Percentiles rank a stretch among this genome's conserved stretches.
These are phyloP conservation scores for Alternaria dauci DNA, from an alignment of 2,329 filamentous ascomycete species.

Conservation along the genomic window DNA sequence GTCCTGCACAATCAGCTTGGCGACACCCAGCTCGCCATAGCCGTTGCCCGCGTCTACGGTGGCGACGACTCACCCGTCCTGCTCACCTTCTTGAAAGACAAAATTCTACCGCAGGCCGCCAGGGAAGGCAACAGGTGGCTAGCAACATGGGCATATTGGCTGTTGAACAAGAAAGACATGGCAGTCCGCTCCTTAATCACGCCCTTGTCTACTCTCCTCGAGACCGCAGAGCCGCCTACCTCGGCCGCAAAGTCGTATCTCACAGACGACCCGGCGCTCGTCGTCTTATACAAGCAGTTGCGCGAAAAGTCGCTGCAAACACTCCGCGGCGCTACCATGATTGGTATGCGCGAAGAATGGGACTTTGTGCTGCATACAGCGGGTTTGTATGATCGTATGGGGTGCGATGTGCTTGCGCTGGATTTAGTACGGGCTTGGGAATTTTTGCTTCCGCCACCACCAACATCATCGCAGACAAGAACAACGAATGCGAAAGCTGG, in stretches of 20 bases:
- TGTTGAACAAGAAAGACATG: slow-evolving; percentile 81
- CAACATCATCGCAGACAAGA: background rate
- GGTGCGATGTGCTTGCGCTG: slow-evolving; percentile 87
- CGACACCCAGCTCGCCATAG: slow-evolving; percentile 88
- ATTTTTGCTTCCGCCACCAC: slow-evolving; percentile 65
- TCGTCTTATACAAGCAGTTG: slow-evolving; percentile 87
- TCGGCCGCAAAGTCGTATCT: slow-evolving; percentile 81
- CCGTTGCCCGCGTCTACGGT: slow-evolving; percentile 86
- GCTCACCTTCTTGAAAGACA: slow-evolving; percentile 77
- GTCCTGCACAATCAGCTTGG: slow-evolving; percentile 87
- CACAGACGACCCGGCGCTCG: slow-evolving; percentile 87
- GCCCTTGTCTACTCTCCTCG: slow-evolving; percentile 77
- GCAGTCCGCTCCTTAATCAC: slow-evolving; percentile 84
- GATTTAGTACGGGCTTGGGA: slow-evolving; percentile 86
- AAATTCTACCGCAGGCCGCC: slow-evolving; percentile 78
- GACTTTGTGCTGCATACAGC: slow-evolving; percentile 88
- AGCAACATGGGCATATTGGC: slow-evolving; percentile 95
- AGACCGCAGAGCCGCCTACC: slow-evolving; percentile 72
- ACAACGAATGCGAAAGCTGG: slow-evolving; percentile 11
- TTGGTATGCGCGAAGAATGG: slow-evolving; percentile 83
- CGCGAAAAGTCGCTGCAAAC: slow-evolving; percentile 83
- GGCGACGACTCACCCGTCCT: slow-evolving; percentile 82
- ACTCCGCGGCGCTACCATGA: slow-evolving; percentile 81
- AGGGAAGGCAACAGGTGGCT: slow-evolving; percentile 90
- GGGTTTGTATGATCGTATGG: slow-evolving; percentile 86